A percentile compares a stretch with the other conserved stretches of the same genome.
These are phyloP conservation scores for Polygonum aviculare DNA, from an alignment of 148 eudicot genomes.

Conservation along the genomic window DNA sequence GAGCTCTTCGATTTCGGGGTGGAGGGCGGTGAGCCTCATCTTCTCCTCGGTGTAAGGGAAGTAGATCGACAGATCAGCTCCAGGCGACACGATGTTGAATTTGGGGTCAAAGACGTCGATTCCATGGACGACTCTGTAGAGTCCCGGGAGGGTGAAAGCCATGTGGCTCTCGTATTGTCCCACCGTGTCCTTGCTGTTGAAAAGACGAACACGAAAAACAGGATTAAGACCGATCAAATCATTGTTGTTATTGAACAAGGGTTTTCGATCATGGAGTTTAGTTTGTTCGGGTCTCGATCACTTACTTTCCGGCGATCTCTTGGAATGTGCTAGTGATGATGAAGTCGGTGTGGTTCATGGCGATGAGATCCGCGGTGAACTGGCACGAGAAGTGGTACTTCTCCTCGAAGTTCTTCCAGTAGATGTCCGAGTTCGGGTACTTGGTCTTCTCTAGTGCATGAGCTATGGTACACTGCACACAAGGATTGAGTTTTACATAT, in stretches of 20 bases:
- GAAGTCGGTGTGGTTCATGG: conserved; percentile 96
- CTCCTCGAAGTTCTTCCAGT: conserved; percentile 81
- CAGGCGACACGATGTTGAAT: conserved; percentile 95
- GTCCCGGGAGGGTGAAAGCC: conserved; percentile 85
- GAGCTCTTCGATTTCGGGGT: conserved; percentile 84
- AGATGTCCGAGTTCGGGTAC: conserved; percentile 89
- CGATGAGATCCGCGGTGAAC: conserved; percentile 92
- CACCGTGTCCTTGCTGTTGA: conserved; percentile 81
- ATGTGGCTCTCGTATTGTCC: conserved; percentile 94
- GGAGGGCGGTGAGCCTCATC: conserved; percentile 65
- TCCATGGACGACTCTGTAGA: conserved; percentile 96
- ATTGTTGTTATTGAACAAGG: neutral
- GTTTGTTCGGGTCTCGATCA: neutral
- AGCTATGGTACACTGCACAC: conserved; percentile 80
- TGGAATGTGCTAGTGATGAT: conserved; percentile 99
- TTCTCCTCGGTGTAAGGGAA: conserved; percentile 72
- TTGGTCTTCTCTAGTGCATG: conserved; percentile 95
- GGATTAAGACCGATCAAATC: neutral
- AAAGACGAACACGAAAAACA: conserved; percentile 7
- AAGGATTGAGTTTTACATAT: too few species aligned
- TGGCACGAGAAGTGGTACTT: conserved; percentile 94
- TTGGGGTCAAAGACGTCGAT: conserved; percentile 93
- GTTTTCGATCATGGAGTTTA: neutral
- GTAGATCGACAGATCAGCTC: conserved; percentile 85
- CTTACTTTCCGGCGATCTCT: conserved; percentile 95